phyloP scores from a whole-genome alignment of 2,329 filamentous ascomycete species.

The Colletotrichum tabaci region DNA sequence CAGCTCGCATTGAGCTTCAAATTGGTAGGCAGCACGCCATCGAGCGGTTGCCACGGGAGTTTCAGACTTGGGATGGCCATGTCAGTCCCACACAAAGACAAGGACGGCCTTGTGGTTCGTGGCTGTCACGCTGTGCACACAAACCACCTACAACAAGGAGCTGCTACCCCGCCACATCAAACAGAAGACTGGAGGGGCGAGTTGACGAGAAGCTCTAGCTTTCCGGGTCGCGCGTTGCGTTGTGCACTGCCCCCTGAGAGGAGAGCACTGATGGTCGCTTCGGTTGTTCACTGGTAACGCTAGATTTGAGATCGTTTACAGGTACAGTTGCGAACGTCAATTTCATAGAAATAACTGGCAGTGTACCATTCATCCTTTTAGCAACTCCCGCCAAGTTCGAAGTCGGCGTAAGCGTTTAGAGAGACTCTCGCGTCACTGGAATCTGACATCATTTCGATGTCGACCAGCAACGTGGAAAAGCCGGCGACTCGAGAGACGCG shows the following conservation, averaged over 20 bases:
- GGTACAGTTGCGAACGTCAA: not conserved
- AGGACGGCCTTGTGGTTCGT: not conserved
- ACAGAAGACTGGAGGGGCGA: not conserved
- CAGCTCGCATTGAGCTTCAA: not conserved
- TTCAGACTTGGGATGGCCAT: not conserved
- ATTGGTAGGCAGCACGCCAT: not conserved
- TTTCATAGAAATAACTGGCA: not conserved
- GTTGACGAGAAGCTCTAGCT: constrained; percentile 4
- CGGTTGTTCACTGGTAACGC: not conserved
- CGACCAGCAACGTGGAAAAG: constrained; percentile 8
- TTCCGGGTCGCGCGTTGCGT: not conserved
- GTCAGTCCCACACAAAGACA: not conserved
- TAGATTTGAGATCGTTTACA: not conserved
- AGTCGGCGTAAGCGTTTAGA: not conserved
- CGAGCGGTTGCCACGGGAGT: not conserved
- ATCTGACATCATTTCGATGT: constrained; percentile 32
- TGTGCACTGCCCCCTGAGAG: constrained; percentile 4
- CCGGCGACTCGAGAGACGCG: no score
- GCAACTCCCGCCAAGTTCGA: not conserved
- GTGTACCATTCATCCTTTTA: not conserved
- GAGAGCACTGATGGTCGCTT: constrained; percentile 2
- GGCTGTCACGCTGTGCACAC: not conserved
- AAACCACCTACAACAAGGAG: constrained; percentile 4
- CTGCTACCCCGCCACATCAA: constrained; percentile 29
- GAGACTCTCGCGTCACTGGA: constrained; percentile 13